Percentiles rank a stretch among this genome's conserved stretches.
Evolutionary conservation across 2,329 filamentous ascomycete species (phyloP).

Genomic region (Fusarium sublunatum): DNA sequence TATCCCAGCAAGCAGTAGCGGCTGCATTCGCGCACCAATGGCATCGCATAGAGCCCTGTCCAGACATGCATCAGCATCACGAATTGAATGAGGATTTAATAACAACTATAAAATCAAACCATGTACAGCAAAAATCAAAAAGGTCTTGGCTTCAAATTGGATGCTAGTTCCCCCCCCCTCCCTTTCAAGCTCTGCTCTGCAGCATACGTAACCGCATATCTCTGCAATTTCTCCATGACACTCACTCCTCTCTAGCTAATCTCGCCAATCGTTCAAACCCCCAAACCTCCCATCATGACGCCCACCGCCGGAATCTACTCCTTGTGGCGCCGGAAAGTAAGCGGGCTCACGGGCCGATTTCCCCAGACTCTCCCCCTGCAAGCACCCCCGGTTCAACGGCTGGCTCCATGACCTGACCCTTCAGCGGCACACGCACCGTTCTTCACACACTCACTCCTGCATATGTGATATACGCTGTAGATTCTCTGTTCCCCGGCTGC

Average conservation of each 20-base stretch:
- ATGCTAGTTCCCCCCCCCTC: not conserved
- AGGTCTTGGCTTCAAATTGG: slow-evolving; percentile 10
- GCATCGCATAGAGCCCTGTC: slow-evolving; percentile 17
- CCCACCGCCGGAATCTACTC: slow-evolving; percentile 40
- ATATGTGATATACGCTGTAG: not conserved
- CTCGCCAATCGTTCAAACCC: slow-evolving; percentile 20
- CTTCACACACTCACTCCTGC: slow-evolving; percentile 3
- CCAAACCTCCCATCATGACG: slow-evolving; percentile 25
- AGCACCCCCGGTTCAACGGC: slow-evolving; percentile 9
- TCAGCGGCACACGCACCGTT: not conserved
- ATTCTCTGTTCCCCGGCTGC: slow-evolving; percentile 6
- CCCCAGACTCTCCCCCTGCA: slow-evolving; percentile 41
- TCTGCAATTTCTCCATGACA: slow-evolving; percentile 1
- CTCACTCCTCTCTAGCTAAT: slow-evolving; percentile 9
- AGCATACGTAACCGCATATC: slow-evolving; percentile 9
- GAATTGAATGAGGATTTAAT: slow-evolving; percentile 20
- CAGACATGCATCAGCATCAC: slow-evolving; percentile 20
- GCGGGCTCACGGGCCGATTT: slow-evolving; percentile 45
- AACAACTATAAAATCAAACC: too few species aligned
- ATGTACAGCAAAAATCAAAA: not conserved
- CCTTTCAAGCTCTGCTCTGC: not conserved
- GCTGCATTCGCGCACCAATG: slow-evolving; percentile 37
- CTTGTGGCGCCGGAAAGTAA: slow-evolving; percentile 41
- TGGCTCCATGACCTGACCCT: slow-evolving; percentile 22
- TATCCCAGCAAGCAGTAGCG: slow-evolving; percentile 4